These are phyloP conservation scores for Phellopilus nigrolimitatus DNA, from an alignment of 1,284 basidiomycete species.

Conservation along the genomic window DNA sequence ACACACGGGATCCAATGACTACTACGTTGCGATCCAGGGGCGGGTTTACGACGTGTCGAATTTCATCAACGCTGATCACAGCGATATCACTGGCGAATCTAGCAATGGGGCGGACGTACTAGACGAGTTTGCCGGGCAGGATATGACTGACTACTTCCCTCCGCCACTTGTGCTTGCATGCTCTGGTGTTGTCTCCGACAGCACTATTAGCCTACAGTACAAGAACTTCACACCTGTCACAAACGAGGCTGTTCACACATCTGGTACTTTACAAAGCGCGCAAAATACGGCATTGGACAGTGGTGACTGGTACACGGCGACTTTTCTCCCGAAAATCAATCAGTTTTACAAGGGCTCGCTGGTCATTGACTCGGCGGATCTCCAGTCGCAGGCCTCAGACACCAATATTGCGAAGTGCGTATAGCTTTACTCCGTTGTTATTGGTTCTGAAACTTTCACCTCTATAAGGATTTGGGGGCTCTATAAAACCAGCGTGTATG, in stretches of 20 bases:
- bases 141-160: conserved; percentile 88
- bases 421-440: conserved; percentile 19
- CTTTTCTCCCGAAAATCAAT: conserved; percentile 73
- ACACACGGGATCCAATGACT: conserved; percentile 73
- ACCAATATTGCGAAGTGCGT: conserved; percentile 44
- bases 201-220: conserved; percentile 44
- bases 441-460: too few relatives aligned
- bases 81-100: conserved; percentile 62
- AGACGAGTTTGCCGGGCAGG: conserved; percentile 76
- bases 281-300: conserved; percentile 49
- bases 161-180: conserved; percentile 79
- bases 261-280: conserved; percentile 53
- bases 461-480: conserved; percentile 87
- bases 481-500: conserved; percentile 73
- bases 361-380: conserved; percentile 56
- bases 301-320: conserved; percentile 76
- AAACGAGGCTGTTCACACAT: conserved; percentile 73
- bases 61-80: conserved; percentile 84
- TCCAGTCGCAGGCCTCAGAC: conserved; percentile 48
- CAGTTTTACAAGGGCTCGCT: conserved; percentile 80
- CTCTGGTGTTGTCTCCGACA: conserved; percentile 58
- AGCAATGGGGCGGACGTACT: conserved; percentile 68
- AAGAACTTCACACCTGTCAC: conserved; percentile 69
- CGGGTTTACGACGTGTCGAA: conserved; percentile 89
- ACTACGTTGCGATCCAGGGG: conserved; percentile 85